phyloP scores from a whole-genome alignment of 176 grass and related monocot species.

The Olyra latifolia region DNA sequence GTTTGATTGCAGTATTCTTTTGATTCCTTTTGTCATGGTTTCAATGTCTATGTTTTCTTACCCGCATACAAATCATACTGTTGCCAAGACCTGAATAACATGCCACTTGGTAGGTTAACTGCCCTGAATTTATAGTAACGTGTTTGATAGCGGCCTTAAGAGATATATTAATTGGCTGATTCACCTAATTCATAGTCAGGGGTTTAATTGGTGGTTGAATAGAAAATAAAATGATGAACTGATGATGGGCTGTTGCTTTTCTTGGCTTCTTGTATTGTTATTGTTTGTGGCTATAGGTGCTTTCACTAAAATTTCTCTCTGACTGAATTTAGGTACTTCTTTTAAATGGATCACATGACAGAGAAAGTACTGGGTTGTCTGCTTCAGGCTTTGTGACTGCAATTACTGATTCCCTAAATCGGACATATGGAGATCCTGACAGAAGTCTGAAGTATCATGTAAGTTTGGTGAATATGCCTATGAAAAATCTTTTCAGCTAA shows the following conservation, averaged over 20 bases:
- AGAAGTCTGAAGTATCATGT: constrained; percentile 83
- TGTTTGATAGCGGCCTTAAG: neutral
- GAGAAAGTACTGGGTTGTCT: constrained; percentile 75
- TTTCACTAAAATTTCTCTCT: constrained; percentile 15
- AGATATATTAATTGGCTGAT: neutral
- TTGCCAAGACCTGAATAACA: neutral
- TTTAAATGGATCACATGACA: constrained; percentile 92
- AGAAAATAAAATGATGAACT: neutral
- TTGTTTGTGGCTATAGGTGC: neutral
- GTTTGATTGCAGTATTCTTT: constrained; percentile 2
- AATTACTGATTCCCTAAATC: constrained; percentile 90
- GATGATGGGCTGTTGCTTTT: neutral
- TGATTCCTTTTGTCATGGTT: constrained; percentile 14
- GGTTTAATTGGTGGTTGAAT: constrained; percentile 10
- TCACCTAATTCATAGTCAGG: neutral
- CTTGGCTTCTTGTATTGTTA: constrained; percentile 11
- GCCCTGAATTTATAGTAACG: neutral
- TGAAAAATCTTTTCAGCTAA: neutral
- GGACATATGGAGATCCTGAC: constrained; percentile 69
- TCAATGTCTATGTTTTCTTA: constrained; percentile 19
- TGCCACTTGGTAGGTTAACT: constrained; percentile 19
- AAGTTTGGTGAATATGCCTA: constrained; percentile 43
- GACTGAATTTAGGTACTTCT: constrained; percentile 70
- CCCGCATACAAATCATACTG: neutral
- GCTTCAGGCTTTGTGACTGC: constrained; percentile 89